Evolutionary conservation across 2,329 filamentous ascomycete species (phyloP), one percentile per base, ranked within the genome.

Genomic region (Pseudogymnoascus sp.): DNA sequence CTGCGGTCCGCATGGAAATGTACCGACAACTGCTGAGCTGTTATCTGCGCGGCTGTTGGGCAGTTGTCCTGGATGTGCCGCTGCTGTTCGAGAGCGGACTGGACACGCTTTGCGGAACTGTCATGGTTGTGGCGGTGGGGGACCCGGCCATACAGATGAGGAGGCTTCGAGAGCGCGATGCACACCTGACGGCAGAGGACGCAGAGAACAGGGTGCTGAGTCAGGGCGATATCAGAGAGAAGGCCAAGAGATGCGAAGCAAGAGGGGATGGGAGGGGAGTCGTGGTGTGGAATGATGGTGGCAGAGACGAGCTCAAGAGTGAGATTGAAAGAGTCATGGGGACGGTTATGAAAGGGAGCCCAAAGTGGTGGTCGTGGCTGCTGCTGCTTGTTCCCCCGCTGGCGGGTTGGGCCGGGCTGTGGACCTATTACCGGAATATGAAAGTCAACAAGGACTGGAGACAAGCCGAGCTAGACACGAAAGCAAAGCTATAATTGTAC

Each of bases 231-330:
- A 89, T 97, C 64, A 80, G 85, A 66, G 84, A 89, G 69, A 97
- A 97, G 81, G 92, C 90, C 15, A 80, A 82, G 72, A 79, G 90
- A 72, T 90, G 87, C 64, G 79, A 88, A 74, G 85, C 82, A 55
- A 79, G 91, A 52, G 83, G 79, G 60, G 72, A 75, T 48, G 85
- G 84, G 3, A 82, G 80, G 58, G 93, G 92, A 0, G 82, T 92
- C 3, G 90, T 97, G 35, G 82, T 99, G 25, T 94, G 90, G 90
- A 99, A 99, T 76, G 93, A 97, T 75, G 84, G 84, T 2, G 85
- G 84, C 55, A 86, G 80, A 70, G 86, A 85, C 36, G 84, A 91
- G 65, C 74, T 99, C 70, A 82, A 83, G 74, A 74, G 71, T 59
- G 85, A 90, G 73, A 77, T 97, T 9, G 79, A 81, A 60, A 78